Percentiles rank a stretch among this genome's conserved stretches.
Conservation (phyloP, 768 basidiomycete genomes). For the Tricholoma flavovirens region DNA sequence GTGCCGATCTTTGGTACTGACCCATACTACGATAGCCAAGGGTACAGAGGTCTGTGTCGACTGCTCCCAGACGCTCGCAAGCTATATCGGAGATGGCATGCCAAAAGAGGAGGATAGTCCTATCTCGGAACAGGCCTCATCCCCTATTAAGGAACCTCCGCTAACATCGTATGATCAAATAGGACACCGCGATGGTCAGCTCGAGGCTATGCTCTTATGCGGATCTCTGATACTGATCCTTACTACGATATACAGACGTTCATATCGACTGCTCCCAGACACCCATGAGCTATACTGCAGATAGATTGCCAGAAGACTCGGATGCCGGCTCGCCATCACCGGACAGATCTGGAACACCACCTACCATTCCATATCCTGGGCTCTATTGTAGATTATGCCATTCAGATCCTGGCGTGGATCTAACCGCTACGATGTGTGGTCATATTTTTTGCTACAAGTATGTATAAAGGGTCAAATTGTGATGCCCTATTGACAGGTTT, state of each 20-base stretch:
- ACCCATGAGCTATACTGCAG: background rate
- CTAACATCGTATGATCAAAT: background rate
- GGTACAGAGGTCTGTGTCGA: background rate
- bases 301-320: background rate
- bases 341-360: background rate
- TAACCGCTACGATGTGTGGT: slow-evolving; percentile 57
- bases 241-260: background rate
- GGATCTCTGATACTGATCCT: background rate
- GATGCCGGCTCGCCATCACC: background rate
- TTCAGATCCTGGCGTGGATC: slow-evolving; percentile 42
- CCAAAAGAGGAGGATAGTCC: slow-evolving; percentile 2
- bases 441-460: slow-evolving; percentile 58
- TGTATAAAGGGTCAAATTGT: slow-evolving; percentile 10
- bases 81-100: background rate
- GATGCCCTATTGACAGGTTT: background rate
- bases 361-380: slow-evolving; percentile 7
- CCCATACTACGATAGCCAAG: background rate
- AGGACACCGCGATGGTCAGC: background rate
- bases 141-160: background rate
- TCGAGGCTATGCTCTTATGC: background rate
- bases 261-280: background rate
- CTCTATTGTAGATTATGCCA: slow-evolving; percentile 49
- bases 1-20: background rate
- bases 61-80: background rate
- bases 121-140: background rate